These are phyloP conservation scores for Colletotrichum horii DNA, from an alignment of 2,329 filamentous ascomycete species.

Conservation along the genomic window DNA sequence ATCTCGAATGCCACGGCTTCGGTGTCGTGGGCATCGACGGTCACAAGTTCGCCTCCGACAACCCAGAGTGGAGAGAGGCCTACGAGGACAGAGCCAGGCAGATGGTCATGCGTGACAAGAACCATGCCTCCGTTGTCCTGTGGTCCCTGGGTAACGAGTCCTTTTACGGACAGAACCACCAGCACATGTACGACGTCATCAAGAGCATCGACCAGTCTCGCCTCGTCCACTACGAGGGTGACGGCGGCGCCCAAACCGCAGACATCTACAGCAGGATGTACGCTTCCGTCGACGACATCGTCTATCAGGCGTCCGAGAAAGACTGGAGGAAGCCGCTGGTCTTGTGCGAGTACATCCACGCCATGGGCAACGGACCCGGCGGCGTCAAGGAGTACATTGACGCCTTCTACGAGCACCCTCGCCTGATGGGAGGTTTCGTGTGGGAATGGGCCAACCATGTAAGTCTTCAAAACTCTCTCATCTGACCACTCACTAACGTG, in stretches of 20 bases:
- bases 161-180: constrained; percentile 72
- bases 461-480: neutral
- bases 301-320: constrained; percentile 42
- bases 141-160: constrained; percentile 78
- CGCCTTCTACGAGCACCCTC: constrained; percentile 59
- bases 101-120: constrained; percentile 63
- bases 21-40: constrained; percentile 43
- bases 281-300: constrained; percentile 51
- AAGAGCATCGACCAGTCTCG: constrained; percentile 61
- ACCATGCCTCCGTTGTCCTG: constrained; percentile 70
- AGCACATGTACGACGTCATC: constrained; percentile 70
- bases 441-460: constrained; percentile 71
- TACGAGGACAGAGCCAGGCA: constrained; percentile 72
- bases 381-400: constrained; percentile 71
- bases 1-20: constrained; percentile 61
- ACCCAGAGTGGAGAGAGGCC: constrained; percentile 64
- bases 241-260: constrained; percentile 59
- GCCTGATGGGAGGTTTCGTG: constrained; percentile 66
- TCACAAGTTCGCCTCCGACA: constrained; percentile 62
- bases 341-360: constrained; percentile 60
- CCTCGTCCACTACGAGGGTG: constrained; percentile 70
- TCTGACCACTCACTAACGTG: neutral
- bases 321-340: constrained; percentile 62
- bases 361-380: constrained; percentile 77
- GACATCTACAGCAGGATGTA: constrained; percentile 75